Evolutionary conservation across 2,329 filamentous ascomycete genomes (phyloP).

Genomic region (Metarhizium anisopliae): DNA sequence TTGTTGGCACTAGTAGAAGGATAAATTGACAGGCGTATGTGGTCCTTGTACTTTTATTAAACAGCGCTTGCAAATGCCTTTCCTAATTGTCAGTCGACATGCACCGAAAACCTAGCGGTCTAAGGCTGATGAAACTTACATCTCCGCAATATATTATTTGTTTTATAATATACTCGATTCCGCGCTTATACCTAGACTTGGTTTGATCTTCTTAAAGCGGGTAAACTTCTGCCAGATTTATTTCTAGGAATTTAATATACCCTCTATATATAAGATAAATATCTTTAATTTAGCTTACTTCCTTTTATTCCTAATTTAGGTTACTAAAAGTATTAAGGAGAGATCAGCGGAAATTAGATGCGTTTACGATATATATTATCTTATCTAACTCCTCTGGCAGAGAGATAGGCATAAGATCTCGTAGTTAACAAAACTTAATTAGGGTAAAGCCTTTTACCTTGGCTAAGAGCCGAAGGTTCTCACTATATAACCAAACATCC

Average conservation of each 20-base stretch:
- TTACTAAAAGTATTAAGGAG: constrained; percentile 37
- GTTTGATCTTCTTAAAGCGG: constrained; percentile 26
- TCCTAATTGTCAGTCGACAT: background rate
- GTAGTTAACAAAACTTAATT: constrained; percentile 40
- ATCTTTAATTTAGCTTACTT: constrained; percentile 36
- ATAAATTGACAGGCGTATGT: constrained; percentile 46
- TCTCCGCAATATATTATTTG: constrained; percentile 45
- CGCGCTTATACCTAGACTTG: constrained; percentile 37
- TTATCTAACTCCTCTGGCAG: constrained; percentile 34
- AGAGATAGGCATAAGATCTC: constrained; percentile 35
- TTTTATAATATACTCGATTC: constrained; percentile 41
- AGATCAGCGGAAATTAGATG: constrained; percentile 37
- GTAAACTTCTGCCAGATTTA: constrained; percentile 37
- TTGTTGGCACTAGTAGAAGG: constrained; percentile 38
- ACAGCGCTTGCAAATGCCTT: constrained; percentile 46
- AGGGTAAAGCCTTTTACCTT: constrained; percentile 29
- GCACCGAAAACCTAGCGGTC: background rate
- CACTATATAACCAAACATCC: constrained; percentile 43
- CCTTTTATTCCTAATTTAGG: constrained; percentile 32
- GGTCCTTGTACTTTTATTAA: constrained; percentile 32
- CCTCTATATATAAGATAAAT: constrained; percentile 43
- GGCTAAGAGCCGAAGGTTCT: constrained; percentile 33
- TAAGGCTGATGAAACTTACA: constrained; percentile 23
- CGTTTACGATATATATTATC: constrained; percentile 41
- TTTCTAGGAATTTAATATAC: constrained; percentile 44